Conservation (phyloP, 768 basidiomycete species). For the Mycena galopus region DNA sequence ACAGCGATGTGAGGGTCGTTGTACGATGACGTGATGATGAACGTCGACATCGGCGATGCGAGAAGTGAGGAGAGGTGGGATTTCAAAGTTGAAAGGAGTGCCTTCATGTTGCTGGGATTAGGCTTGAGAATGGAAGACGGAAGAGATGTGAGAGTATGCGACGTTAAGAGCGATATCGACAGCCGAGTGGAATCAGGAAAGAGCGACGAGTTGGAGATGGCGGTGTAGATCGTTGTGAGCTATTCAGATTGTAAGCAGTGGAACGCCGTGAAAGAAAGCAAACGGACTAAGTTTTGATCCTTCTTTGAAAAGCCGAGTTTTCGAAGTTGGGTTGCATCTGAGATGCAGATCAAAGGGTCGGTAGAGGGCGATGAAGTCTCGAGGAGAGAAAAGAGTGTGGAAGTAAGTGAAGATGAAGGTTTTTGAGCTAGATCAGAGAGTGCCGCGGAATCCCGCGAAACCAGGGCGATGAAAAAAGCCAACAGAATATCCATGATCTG, state of each 20-base stretch:
- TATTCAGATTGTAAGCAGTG: constrained; percentile 35
- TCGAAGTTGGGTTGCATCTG: constrained; percentile 60
- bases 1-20: constrained; percentile 50
- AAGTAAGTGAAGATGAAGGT: constrained; percentile 32
- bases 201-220: constrained; percentile 50
- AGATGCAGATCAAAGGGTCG: constrained; percentile 66
- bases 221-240: constrained; percentile 54
- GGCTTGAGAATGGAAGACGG: constrained; percentile 57
- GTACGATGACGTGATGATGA: constrained; percentile 30
- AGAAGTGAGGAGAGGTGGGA: constrained; percentile 52
- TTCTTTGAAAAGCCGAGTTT: constrained; percentile 67
- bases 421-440: constrained; percentile 67
- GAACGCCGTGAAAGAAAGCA: neutral
- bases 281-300: constrained; percentile 68
- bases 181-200: constrained; percentile 56
- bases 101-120: constrained; percentile 29
- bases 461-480: constrained; percentile 71
- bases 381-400: constrained; percentile 60
- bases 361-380: constrained; percentile 44
- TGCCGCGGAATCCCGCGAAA: constrained; percentile 69
- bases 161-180: constrained; percentile 67
- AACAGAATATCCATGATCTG: constrained; percentile 78
- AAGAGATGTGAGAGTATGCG: constrained; percentile 62
- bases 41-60: constrained; percentile 33
- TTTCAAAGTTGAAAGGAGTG: constrained; percentile 22